Evolutionary conservation across 257 asterid species (phyloP), one percentile per base, ranked within the genome.

Genomic region (Marsdenia floribunda): DNA sequence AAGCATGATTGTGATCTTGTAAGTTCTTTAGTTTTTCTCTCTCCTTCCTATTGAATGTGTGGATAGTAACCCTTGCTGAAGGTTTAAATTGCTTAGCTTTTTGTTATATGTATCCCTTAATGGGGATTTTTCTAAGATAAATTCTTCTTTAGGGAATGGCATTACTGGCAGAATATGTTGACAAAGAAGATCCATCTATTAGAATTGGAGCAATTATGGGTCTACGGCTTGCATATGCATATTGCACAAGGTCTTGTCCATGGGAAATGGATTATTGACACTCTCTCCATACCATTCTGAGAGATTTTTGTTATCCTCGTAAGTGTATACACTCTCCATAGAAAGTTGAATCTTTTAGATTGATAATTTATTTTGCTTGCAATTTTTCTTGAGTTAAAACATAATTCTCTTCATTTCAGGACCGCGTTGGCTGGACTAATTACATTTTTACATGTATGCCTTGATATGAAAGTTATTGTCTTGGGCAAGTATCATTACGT

Each of bases 141-240:
- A 57, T 67, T 1, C 71, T 75, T 85, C 38, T 70, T 72, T 89
- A 93, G 99, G 97, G 98, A 44, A 73, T 90, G 85, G 98, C 99
- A 57, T 92, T 95, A 77, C 77, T 95, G 60, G 87, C 90, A 0
- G 99, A 93, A 21, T 91, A 89, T 78, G 80, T 91, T 1, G 93
- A 88, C 81, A 89, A 82, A 68, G 96, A 91, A 64, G 99, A 91
- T 80, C 68, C 96, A 44, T 85, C 92, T 4, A 82, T 84, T 77
- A 87, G 90, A 80, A 95, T 95, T 68, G 99, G 99, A 77, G 98
- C 99, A 64, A 93, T 95, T 77, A 92, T 95, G 96, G 99, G 99
- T 54, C 85, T 95, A 66, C 98, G 96, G 38, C 93, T 95, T 80
- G 98, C 99, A 70, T 93, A 95, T 83, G 99, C 99, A 5, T 72